phyloP scores from a whole-genome alignment of 371 early-diverging fungal species.

The Zychaea mexicana region DNA sequence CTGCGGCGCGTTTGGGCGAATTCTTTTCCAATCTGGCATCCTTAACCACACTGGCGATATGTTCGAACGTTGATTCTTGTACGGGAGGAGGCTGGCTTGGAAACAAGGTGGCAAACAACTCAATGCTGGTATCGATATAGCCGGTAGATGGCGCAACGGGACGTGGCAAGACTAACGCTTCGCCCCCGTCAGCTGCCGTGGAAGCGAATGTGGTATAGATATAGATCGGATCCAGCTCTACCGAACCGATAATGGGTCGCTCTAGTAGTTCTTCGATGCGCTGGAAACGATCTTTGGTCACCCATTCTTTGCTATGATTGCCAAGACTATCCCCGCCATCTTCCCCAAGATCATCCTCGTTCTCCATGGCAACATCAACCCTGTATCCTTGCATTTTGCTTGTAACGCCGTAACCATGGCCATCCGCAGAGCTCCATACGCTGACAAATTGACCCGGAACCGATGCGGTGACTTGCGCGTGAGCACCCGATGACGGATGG shows the following conservation, averaged over 20 bases:
- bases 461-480: conserved; percentile 50
- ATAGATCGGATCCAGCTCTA: conserved; percentile 62
- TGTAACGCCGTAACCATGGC: conserved; percentile 66
- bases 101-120: conserved; percentile 76
- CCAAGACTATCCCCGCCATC: conserved; percentile 28
- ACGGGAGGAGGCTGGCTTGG: conserved; percentile 60
- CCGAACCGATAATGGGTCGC: conserved; percentile 62
- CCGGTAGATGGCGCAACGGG: conserved; percentile 45
- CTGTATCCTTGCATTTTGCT: conserved; percentile 61
- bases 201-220: conserved; percentile 52
- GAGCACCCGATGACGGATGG: conserved; percentile 53
- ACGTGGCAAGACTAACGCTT: conserved; percentile 23
- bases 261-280: conserved; percentile 58
- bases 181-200: not conserved
- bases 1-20: conserved; percentile 75
- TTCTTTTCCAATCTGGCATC: conserved; percentile 66
- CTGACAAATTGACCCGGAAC: conserved; percentile 60
- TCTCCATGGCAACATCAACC: conserved; percentile 42
- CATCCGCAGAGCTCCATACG: conserved; percentile 62
- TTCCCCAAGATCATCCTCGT: conserved; percentile 39
- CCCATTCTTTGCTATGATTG: conserved; percentile 55
- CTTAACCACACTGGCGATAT: conserved; percentile 70
- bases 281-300: conserved; percentile 59
- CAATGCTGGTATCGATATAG: conserved; percentile 50
- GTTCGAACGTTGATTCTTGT: conserved; percentile 81